Base-by-base conservation (phyloP, 2,329 filamentous ascomycete species). In the Sphaceloma murrayae region DNA sequence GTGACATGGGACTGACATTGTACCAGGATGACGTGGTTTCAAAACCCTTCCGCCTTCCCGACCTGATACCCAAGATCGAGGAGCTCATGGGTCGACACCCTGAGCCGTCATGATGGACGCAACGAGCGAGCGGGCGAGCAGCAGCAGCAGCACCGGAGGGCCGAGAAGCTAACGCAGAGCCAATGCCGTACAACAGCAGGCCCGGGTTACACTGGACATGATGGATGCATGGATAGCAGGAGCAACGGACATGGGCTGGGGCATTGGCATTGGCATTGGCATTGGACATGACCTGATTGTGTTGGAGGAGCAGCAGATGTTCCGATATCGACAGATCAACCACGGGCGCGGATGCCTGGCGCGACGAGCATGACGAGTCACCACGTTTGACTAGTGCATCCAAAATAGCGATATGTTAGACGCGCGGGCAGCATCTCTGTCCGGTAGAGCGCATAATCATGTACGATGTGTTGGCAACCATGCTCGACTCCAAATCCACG, bases 31-130 rank as follows among this genome's bases (percentile, higher is more conserved):
- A 70, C 51, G 68, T 72, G 2, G 67, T 72, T 3, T 62, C 58
- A 19, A 72, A 72, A 49, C 69, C 69, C 0, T 72, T 72, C 50
- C 57, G 68, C n/a, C 70, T 71, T 22, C 60, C 62, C 3, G 68
- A 72, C 31, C 53, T 72, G 18, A 58, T 71, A 13, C 68, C 68
- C 1, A 72, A 71, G 55, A 70, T 72, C 39, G 67, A 71, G 46
- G 67, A 71, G 48, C 50, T 71, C 42, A 59, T 64, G 39, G 51
- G 30, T n/a, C 49, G 43, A 31, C 61, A 57, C 29, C 57, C 58
- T 6, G 46, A 50, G 27, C 45, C 34, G 8, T 13, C 9, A 10
- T 13, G 5, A 17, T 5, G 18, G 19, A 38, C 14, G 19, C 5
- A 9, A 13, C 11, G 6, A 27, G 7, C 6, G 7, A 6, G 24